phyloP scores from a whole-genome alignment of 2,329 filamentous ascomycete genomes.

The Paracamarosporium sp. region DNA sequence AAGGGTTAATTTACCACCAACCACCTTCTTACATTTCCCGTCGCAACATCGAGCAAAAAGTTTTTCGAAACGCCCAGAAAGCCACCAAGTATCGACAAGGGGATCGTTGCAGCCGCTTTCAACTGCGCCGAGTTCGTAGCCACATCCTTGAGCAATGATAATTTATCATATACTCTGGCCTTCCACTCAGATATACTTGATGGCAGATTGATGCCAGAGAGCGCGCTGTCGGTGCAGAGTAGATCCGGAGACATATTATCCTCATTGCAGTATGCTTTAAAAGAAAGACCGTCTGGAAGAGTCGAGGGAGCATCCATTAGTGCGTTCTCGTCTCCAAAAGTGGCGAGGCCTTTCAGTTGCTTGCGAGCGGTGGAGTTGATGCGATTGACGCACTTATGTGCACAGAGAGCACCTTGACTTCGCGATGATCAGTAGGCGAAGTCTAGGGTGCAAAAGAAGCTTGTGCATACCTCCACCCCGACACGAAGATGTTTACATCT shows the following conservation, averaged over 20 bases:
- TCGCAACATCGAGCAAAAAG: conserved; percentile 10
- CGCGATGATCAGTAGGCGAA: too few species aligned
- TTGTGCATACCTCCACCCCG: conserved; percentile 12
- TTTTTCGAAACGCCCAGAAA: conserved; percentile 8
- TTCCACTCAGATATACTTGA: conserved; percentile 7
- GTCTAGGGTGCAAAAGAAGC: too few species aligned
- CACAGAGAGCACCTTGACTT: conserved; percentile 18
- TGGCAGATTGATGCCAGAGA: conserved; percentile 15
- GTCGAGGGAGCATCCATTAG: conserved; percentile 6
- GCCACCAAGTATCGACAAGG: background rate
- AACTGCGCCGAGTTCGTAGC: conserved; percentile 10
- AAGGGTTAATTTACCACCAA: conserved; percentile 1
- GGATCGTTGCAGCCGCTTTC: background rate
- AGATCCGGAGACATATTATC: conserved; percentile 13
- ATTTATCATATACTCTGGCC: background rate
- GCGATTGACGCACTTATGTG: conserved; percentile 14
- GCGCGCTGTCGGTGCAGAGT: conserved; percentile 13
- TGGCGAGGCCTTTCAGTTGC: conserved; percentile 13
- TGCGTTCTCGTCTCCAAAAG: conserved; percentile 16
- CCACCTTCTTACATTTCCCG: conserved; percentile 14
- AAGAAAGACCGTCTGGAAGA: conserved; percentile 5
- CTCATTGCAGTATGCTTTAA: conserved; percentile 11
- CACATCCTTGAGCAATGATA: conserved; percentile 2
- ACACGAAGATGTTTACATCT: conserved; percentile 8
- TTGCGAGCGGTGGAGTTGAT: background rate